phyloP scores from a whole-genome alignment of 2,329 filamentous ascomycete genomes.

The Penicillium hordei region DNA sequence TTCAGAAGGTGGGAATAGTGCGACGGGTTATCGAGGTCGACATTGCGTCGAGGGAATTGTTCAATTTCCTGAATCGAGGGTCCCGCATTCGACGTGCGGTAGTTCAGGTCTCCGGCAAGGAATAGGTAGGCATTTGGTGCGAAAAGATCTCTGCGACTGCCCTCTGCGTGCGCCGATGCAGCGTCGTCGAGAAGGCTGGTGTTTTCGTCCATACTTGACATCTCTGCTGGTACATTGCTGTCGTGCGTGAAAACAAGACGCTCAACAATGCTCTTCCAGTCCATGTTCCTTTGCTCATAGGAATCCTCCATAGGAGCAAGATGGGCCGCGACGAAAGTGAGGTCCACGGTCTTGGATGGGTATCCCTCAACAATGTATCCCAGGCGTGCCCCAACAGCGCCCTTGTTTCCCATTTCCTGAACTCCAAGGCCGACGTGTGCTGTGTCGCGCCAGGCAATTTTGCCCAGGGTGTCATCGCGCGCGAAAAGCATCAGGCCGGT shows the following conservation, averaged over 20 bases:
- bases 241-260: slow-evolving; percentile 68
- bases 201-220: slow-evolving; percentile 29
- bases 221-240: slow-evolving; percentile 7
- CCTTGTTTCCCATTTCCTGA: slow-evolving; percentile 92
- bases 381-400: slow-evolving; percentile 76
- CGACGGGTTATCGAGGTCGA: slow-evolving; percentile 51
- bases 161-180: slow-evolving; percentile 29
- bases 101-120: slow-evolving; percentile 90
- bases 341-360: slow-evolving; percentile 54
- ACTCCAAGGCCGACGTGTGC: slow-evolving; percentile 82
- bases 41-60: slow-evolving; percentile 62
- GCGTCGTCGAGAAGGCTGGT: slow-evolving; percentile 32
- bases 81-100: slow-evolving; percentile 71
- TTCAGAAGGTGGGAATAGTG: slow-evolving; percentile 68
- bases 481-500: slow-evolving; percentile 86
- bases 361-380: slow-evolving; percentile 51
- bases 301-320: slow-evolving; percentile 84
- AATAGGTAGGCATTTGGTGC: slow-evolving; percentile 75
- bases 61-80: slow-evolving; percentile 60
- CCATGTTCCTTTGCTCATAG: slow-evolving; percentile 71
- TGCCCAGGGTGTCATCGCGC: slow-evolving; percentile 56
- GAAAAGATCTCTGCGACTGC: slow-evolving; percentile 59
- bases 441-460: slow-evolving; percentile 67
- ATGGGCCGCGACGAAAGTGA: slow-evolving; percentile 88
- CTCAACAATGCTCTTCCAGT: slow-evolving; percentile 83